Percentiles rank a stretch among this genome's conserved stretches.
Evolutionary conservation across 768 basidiomycete species (phyloP).

Genomic region (Boletus reticuloceps): DNA sequence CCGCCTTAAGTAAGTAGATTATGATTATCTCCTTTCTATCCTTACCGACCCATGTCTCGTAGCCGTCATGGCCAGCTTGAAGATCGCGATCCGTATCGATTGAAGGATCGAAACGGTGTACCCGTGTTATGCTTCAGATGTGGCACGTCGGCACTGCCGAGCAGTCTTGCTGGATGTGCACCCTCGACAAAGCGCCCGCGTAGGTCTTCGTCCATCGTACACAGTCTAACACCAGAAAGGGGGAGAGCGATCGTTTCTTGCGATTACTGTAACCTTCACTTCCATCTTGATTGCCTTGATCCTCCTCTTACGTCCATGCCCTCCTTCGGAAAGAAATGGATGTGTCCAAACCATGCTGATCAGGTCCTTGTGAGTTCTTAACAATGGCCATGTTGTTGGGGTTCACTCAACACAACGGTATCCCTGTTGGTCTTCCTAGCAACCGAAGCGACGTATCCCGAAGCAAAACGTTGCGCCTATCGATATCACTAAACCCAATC

Average conservation of each 20-base stretch:
- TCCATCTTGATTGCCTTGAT: slow-evolving; percentile 96
- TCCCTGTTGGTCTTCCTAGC: slow-evolving; percentile 42
- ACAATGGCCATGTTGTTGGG: not conserved
- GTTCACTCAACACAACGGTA: not conserved
- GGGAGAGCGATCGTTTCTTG: slow-evolving; percentile 86
- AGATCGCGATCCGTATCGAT: slow-evolving; percentile 83
- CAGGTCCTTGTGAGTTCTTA: slow-evolving; percentile 64
- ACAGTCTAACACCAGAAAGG: slow-evolving; percentile 45
- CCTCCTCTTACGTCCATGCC: slow-evolving; percentile 89
- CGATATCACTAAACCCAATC: slow-evolving; percentile 69
- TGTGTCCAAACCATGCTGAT: slow-evolving; percentile 98
- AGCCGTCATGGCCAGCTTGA: slow-evolving; percentile 89
- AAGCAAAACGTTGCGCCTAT: slow-evolving; percentile 65
- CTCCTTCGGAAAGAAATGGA: slow-evolving; percentile 89
- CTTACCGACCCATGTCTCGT: slow-evolving; percentile 3
- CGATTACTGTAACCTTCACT: slow-evolving; percentile 92
- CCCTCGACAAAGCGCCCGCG: slow-evolving; percentile 56
- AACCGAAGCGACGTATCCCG: slow-evolving; percentile 75
- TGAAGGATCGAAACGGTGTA: slow-evolving; percentile 80
- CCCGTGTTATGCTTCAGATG: slow-evolving; percentile 92
- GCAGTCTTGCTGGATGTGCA: slow-evolving; percentile 47
- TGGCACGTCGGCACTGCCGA: slow-evolving; percentile 73
- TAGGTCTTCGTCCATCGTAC: slow-evolving; percentile 40
- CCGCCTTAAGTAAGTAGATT: slow-evolving; percentile 71
- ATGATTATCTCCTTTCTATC: slow-evolving; percentile 5